phyloP scores from a whole-genome alignment of 805 yeast genomes.

The Wickerhamiella allomyrinae region DNA sequence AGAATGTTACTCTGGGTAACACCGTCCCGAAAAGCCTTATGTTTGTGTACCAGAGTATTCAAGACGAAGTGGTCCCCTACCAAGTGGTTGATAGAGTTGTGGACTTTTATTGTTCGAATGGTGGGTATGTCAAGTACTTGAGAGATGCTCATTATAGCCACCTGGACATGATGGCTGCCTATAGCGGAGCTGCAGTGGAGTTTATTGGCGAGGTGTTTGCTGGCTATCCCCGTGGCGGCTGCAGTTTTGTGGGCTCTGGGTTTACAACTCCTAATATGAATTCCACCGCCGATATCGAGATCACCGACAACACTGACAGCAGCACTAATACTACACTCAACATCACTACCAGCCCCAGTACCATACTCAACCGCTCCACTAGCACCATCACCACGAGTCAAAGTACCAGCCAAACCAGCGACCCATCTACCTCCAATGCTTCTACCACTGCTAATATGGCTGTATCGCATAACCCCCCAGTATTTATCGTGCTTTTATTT shows the following conservation, averaged over 20 bases:
- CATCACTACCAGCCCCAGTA: too few relatives aligned
- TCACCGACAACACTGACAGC: slow-evolving; percentile 27
- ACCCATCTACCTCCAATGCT: too few relatives aligned
- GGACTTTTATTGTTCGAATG: slow-evolving; percentile 8
- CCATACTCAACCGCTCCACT: too few relatives aligned
- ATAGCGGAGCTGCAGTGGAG: slow-evolving; percentile 8
- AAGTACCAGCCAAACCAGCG: too few relatives aligned
- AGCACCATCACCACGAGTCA: too few relatives aligned
- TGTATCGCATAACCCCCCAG: too few relatives aligned
- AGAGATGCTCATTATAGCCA: slow-evolving; percentile 12
- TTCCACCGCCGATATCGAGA: slow-evolving; percentile 5
- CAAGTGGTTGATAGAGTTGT: slow-evolving; percentile 10
- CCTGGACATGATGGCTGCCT: slow-evolving; percentile 9
- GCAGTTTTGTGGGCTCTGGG: slow-evolving; percentile 8
- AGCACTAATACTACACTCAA: slow-evolving; percentile 78
- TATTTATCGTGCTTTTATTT: too few relatives aligned
- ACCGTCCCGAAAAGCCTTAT: slow-evolving; percentile 12
- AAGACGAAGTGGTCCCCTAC: slow-evolving; percentile 16
- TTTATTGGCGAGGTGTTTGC: slow-evolving; percentile 9
- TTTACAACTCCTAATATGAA: neutral
- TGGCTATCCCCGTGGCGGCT: slow-evolving; percentile 6
- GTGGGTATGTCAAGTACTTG: slow-evolving; percentile 14
- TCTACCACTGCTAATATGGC: too few relatives aligned
- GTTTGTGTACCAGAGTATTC: slow-evolving; percentile 16
- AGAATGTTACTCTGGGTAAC: slow-evolving; percentile 12